Base-by-base conservation (phyloP, 257 asterid genomes). In the Voacanga thouarsii region DNA sequence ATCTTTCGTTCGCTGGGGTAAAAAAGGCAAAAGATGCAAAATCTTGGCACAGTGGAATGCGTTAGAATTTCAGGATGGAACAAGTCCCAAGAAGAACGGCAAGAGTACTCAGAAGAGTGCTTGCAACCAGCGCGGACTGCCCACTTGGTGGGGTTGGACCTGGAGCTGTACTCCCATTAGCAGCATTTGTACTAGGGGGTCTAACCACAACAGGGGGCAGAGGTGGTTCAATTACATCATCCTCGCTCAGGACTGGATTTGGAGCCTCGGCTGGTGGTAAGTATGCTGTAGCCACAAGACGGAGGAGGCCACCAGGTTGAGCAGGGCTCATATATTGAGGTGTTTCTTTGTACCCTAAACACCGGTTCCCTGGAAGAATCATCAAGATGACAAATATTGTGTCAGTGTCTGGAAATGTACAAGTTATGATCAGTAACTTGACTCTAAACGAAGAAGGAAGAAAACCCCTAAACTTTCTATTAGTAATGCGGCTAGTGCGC, bases 251-350 rank as follows among this genome's bases (percentile, higher is more conserved):
- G 77, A 89, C 44, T 0, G 97, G 94, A 37, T 21, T 75, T 18
- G 98, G 99, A 79, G 98, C 89, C 83, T 87, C 80, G 0, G 97
- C 90, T 26, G 96, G 97, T n/a, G 97, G 99, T 56, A 82, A 12
- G 47, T 0, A 19, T 9, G 19, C 12, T 51, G 57, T 1, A 30
- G 74, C 4, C 86, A 93, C 85, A 24, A 87, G 39, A 16, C 33
- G 12, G n/a, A 90, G 0, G 68, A 96, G 97, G 59, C 82, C 66
- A 10, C 89, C 94, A 1, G 99, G 96, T 75, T 2, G 45, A 78
- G 69, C 87, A 0, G 96, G 87, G 10, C n/a, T 3, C 97, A 93
- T 93, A 86, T 96, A 96, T 5, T 28, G 0, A 7, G 98, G 97
- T 43, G n/a, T 0, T 0, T 41, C 70, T 67, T 77, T 84, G 76